phyloP scores from a whole-genome alignment of 2,329 filamentous ascomycete species.

The Cladosporium sp. region DNA sequence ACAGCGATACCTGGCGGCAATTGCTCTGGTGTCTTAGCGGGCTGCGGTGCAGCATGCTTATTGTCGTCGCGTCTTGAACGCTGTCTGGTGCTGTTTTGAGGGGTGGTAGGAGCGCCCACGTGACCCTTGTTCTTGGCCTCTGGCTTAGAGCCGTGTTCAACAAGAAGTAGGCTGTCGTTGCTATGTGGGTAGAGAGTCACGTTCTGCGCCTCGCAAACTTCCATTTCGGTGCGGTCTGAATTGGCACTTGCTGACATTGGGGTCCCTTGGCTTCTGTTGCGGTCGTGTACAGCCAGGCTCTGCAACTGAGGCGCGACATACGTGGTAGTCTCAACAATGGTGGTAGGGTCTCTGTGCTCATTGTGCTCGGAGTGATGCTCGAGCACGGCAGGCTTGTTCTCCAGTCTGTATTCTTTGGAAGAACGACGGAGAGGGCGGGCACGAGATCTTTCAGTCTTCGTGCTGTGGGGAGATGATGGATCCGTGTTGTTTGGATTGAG shows the following conservation, averaged over 20 bases:
- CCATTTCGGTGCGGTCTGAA: conserved; percentile 33
- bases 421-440: conserved; percentile 4
- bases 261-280: conserved; percentile 5
- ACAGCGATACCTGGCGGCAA: neutral
- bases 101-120: neutral
- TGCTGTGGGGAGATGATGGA: neutral
- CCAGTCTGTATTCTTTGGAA: conserved; percentile 8
- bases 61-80: neutral
- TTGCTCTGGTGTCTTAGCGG: neutral
- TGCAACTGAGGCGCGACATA: conserved; percentile 5
- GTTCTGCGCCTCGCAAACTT: conserved; percentile 59
- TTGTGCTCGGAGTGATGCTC: neutral
- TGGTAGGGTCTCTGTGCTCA: neutral
- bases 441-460: neutral
- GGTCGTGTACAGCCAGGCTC: conserved; percentile 2
- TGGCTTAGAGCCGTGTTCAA: conserved; percentile 44
- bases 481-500: neutral
- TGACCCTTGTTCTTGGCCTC: conserved; percentile 11
- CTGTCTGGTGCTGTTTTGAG: neutral
- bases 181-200: conserved; percentile 60
- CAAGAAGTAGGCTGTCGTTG: conserved; percentile 60
- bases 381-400: neutral
- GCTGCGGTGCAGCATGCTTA: neutral
- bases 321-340: conserved; percentile 9
- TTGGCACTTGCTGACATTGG: conserved; percentile 6